These are phyloP conservation scores for Butyriboletus loyo DNA, from an alignment of 768 basidiomycete species.

Conservation along the genomic window DNA sequence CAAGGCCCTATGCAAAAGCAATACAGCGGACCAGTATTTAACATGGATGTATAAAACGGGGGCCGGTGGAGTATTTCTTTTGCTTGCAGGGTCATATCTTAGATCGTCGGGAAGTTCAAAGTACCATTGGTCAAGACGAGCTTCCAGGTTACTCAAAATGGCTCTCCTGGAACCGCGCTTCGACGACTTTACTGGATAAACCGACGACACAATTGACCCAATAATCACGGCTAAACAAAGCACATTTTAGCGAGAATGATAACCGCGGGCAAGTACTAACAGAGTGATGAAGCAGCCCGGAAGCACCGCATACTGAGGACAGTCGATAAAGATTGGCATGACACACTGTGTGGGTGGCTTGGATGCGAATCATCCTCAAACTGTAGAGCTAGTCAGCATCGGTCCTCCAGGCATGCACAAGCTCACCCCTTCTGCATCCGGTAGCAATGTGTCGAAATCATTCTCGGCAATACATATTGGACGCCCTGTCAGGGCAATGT, in stretches of 20 bases:
- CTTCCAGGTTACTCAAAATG: conserved; percentile 55
- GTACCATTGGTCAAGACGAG: conserved; percentile 71
- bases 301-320: conserved; percentile 54
- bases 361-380: conserved; percentile 59
- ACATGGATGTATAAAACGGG: conserved; percentile 68
- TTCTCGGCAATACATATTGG: conserved; percentile 65
- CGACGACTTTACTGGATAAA: conserved; percentile 64
- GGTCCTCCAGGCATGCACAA: neutral
- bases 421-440: conserved; percentile 53
- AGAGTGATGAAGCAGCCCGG: conserved; percentile 53
- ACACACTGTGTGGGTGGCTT: conserved; percentile 38
- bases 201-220: conserved; percentile 60
- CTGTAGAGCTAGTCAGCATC: conserved; percentile 34
- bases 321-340: conserved; percentile 38
- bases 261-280: conserved; percentile 37
- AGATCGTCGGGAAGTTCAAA: conserved; percentile 63
- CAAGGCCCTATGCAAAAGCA: conserved; percentile 78
- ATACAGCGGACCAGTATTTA: conserved; percentile 72
- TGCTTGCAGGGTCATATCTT: conserved; percentile 54
- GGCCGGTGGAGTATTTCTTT: conserved; percentile 54
- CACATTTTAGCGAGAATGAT: conserved; percentile 1
- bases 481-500: conserved; percentile 43
- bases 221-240: conserved; percentile 57
- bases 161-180: conserved; percentile 46
- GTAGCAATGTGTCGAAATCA: conserved; percentile 68